These are phyloP conservation scores for Colletotrichum brevisporum DNA, from an alignment of 2,329 filamentous ascomycete genomes.

Conservation along the genomic window DNA sequence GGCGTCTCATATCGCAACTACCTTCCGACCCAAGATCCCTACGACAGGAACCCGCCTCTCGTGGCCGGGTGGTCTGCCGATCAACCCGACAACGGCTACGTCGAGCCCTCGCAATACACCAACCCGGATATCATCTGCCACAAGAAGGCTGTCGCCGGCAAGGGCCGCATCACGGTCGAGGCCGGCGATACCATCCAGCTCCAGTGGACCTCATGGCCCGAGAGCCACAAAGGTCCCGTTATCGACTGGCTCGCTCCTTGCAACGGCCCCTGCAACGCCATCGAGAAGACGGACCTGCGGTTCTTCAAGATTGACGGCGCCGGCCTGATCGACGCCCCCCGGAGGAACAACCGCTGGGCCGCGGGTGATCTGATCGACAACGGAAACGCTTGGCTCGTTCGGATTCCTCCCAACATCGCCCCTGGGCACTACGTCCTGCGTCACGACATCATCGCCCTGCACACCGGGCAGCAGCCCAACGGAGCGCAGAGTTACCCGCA, in stretches of 20 bases:
- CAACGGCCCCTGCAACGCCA: constrained; percentile 57
- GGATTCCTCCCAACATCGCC: constrained; percentile 61
- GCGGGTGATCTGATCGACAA: constrained; percentile 62
- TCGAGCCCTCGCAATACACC: constrained; percentile 60
- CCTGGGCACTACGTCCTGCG: constrained; percentile 69
- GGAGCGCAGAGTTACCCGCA: constrained; percentile 65
- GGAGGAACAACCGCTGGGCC: constrained; percentile 55
- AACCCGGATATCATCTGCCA: constrained; percentile 65
- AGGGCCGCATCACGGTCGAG: constrained; percentile 55
- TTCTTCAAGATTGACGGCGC: constrained; percentile 64
- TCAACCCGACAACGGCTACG: constrained; percentile 61
- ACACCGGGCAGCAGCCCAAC: constrained; percentile 58
- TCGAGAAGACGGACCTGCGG: constrained; percentile 57
- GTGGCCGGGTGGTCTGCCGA: constrained; percentile 57
- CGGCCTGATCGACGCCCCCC: constrained; percentile 49
- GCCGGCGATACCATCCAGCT: constrained; percentile 62
- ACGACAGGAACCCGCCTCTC: constrained; percentile 30
- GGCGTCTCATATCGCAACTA: constrained; percentile 59
- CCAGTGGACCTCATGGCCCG: constrained; percentile 65
- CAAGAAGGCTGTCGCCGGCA: constrained; percentile 55
- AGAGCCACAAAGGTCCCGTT: constrained; percentile 63
- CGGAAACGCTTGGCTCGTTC: constrained; percentile 66
- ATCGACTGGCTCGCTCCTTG: constrained; percentile 62
- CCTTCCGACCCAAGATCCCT: constrained; percentile 46
- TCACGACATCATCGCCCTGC: constrained; percentile 69